phyloP scores from a whole-genome alignment of 2,329 filamentous ascomycete species.

The Boeremia lycopersici region DNA sequence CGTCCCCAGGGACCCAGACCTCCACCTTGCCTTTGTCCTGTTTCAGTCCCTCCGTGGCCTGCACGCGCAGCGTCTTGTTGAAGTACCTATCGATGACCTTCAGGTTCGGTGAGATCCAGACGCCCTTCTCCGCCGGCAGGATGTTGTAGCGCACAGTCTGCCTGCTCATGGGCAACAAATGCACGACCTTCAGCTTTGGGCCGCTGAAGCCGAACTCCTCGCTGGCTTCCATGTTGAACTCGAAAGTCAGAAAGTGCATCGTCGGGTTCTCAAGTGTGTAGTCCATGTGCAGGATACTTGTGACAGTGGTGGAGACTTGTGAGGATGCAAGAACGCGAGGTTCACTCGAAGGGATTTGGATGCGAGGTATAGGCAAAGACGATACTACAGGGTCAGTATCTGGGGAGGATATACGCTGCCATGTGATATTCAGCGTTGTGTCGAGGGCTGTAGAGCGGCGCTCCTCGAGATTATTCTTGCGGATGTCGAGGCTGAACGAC shows the following conservation, averaged over 20 bases:
- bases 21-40: constrained; percentile 59
- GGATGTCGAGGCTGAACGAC: constrained; percentile 74
- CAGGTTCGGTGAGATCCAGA: constrained; percentile 75
- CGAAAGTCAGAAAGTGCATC: constrained; percentile 92
- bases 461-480: constrained; percentile 82
- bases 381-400: constrained; percentile 49
- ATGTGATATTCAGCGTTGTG: constrained; percentile 74
- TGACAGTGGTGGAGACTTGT: constrained; percentile 37
- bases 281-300: constrained; percentile 49
- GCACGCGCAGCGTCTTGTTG: constrained; percentile 83
- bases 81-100: constrained; percentile 90
- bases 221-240: constrained; percentile 86
- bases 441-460: constrained; percentile 76
- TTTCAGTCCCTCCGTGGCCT: constrained; percentile 73
- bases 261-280: constrained; percentile 93
- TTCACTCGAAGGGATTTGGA: constrained; percentile 80
- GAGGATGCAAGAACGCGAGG: constrained; percentile 75
- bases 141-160: constrained; percentile 75
- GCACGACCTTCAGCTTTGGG: constrained; percentile 77
- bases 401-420: constrained; percentile 64
- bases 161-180: constrained; percentile 81
- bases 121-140: constrained; percentile 66
- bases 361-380: constrained; percentile 76
- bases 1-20: constrained; percentile 45
- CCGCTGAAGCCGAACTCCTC: constrained; percentile 94